phyloP scores from a whole-genome alignment of 2,329 filamentous ascomycete genomes.

The Proliferodiscus dingleyae region DNA sequence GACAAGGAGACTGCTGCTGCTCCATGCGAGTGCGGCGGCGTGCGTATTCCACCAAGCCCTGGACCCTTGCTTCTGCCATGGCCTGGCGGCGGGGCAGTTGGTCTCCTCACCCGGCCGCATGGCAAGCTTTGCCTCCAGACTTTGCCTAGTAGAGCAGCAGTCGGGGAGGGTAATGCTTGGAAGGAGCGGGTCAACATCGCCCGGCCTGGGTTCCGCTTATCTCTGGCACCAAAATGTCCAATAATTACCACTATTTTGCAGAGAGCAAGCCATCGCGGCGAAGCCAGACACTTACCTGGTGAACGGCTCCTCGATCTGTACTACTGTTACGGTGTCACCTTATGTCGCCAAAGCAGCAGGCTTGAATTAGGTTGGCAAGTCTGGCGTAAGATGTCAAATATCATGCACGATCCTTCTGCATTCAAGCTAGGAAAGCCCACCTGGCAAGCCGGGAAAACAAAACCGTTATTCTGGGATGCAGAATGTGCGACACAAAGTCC shows the following conservation, averaged over 20 bases:
- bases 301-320: background rate
- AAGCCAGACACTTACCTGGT: background rate
- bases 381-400: background rate
- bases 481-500: background rate
- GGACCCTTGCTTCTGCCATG: background rate
- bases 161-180: no score
- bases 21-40: background rate
- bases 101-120: background rate
- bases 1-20: background rate
- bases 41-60: background rate
- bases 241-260: background rate
- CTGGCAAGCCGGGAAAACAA: background rate
- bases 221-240: background rate
- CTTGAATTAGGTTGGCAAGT: background rate
- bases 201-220: background rate
- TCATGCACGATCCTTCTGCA: slow-evolving; percentile 1
- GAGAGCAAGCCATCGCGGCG: background rate
- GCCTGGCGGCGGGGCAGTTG: background rate
- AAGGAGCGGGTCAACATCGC: no score
- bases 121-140: background rate
- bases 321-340: no score
- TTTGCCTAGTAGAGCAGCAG: background rate
- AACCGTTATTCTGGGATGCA: slow-evolving; percentile 2
- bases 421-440: background rate
- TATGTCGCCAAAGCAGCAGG: background rate